Evolutionary conservation across 352 stramenopile species (phyloP), one percentile per base, ranked within the genome.

Genomic region (Phytopythium delawarense): DNA sequence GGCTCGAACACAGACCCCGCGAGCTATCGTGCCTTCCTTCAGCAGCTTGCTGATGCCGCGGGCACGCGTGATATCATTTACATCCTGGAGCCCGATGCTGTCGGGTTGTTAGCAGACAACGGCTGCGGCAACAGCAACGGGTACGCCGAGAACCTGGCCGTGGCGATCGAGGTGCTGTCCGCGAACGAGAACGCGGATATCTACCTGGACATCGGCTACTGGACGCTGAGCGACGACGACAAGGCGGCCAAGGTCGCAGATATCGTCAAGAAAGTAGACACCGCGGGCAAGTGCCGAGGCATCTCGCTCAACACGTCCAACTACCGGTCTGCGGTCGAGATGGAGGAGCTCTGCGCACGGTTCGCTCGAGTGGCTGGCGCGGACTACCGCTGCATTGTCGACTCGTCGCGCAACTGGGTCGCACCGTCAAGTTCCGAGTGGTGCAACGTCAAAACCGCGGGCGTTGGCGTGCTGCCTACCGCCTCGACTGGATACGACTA

Each of bases 131-230:
- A 69, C 28, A 55, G 59, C 12, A 70, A 80, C 16, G 67, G 71
- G 0, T 90, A 90, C 62, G 53, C 59, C 2, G 65, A 61, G 5
- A 90, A 87, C 59, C 63, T 90, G 55, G 57, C 65, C 13, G 69
- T 63, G 0, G 81, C 81, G 4, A 74, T 88, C 46, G 57, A 76
- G 11, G 68, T 75, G 32, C 64, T 90, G 15, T 77, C 78, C 1
- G 48, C 62, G 18, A 88, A 88, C 50, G 39, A 57, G 11, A 80
- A 88, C 45, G 76, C 81, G 23, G 66, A 86, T 37, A 68, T 90
- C 15, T 88, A 88, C 58, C 23, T 88, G 46, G 81, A 88, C 50
- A 67, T 86, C 1, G 79, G 79, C 30, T 86, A 82, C 64, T 88
- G 79, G 78, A 78, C 70, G 23, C 68, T 89, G 11, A 51, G 60